Percentiles rank a stretch among this genome's conserved stretches.
These are phyloP conservation scores for Hippophae gyantsensis DNA, from an alignment of 306 rosid genomes.

Conservation along the genomic window DNA sequence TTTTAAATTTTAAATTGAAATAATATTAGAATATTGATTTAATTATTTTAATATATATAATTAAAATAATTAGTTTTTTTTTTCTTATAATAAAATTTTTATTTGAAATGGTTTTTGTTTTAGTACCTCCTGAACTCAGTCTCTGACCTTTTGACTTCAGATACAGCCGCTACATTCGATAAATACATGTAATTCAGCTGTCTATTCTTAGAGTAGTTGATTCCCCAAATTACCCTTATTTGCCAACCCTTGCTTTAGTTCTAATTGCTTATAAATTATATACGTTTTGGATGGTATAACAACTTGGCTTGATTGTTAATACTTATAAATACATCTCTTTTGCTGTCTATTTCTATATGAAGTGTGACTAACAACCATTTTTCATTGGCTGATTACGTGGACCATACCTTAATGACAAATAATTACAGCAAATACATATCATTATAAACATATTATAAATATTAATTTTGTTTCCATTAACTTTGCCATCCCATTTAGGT, in stretches of 20 bases:
- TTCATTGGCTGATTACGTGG: not conserved
- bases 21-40: no score
- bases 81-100: no score
- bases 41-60: no score
- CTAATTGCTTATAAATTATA: slow-evolving; percentile 13
- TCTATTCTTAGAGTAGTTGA: not conserved
- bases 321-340: not conserved
- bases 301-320: slow-evolving; percentile 25
- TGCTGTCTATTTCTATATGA: slow-evolving; percentile 21
- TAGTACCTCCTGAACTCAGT: slow-evolving; percentile 8
- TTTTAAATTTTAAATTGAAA: no score
- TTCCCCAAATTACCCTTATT: slow-evolving; percentile 23
- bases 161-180: slow-evolving; percentile 27
- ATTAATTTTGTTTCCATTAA: no score
- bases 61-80: not conserved
- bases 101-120: not conserved
- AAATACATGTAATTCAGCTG: not conserved
- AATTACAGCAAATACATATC: no score
- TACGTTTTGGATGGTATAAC: slow-evolving; percentile 29
- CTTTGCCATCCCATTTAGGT: no score
- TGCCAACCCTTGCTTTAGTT: slow-evolving; percentile 20
- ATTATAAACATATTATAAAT: no score
- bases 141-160: slow-evolving; percentile 20
- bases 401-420: no score
- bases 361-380: slow-evolving; percentile 12